phyloP scores from a whole-genome alignment of 495 filamentous ascomycete genomes.

The Hypoxylon trugodes region DNA sequence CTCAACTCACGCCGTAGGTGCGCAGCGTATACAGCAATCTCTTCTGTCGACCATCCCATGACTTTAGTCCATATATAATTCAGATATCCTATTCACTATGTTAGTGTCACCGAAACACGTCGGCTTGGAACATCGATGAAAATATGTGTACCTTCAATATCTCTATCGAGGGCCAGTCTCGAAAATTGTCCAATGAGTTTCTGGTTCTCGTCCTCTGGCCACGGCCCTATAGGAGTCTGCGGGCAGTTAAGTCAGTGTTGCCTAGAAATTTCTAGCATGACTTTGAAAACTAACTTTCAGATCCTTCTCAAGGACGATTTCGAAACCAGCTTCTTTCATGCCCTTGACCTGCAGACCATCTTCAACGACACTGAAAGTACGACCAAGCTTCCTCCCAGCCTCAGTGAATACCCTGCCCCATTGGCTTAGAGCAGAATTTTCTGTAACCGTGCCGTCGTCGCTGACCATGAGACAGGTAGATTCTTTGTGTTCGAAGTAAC shows the following conservation, averaged over 20 bases:
- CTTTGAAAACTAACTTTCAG: conserved; percentile 49
- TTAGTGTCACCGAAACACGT: neutral
- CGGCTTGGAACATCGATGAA: neutral
- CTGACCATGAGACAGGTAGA: conserved; percentile 50
- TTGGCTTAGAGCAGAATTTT: conserved; percentile 54
- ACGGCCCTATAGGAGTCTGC: conserved; percentile 57
- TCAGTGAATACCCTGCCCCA: conserved; percentile 56
- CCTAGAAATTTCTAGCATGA: neutral
- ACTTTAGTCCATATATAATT: conserved; percentile 42
- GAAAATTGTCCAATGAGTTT: conserved; percentile 58
- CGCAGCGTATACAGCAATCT: conserved; percentile 47
- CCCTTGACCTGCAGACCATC: conserved; percentile 43
- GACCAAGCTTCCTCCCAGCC: conserved; percentile 55
- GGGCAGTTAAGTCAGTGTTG: neutral
- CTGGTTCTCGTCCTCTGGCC: conserved; percentile 58
- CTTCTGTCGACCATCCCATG: conserved; percentile 46
- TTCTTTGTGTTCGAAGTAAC: conserved; percentile 58
- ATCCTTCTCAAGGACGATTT: conserved; percentile 47
- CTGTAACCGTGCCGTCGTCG: conserved; percentile 60
- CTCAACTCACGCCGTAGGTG: conserved; percentile 46
- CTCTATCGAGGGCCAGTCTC: conserved; percentile 36
- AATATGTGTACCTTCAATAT: conserved; percentile 45
- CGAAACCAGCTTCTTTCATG: conserved; percentile 53
- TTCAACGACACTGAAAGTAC: conserved; percentile 56
- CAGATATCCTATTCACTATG: conserved; percentile 40